Percentiles rank a stretch among this genome's conserved stretches.
These are phyloP conservation scores for Chaetomiaceae sp. DNA, from an alignment of 2,329 filamentous ascomycete genomes.

Conservation along the genomic window DNA sequence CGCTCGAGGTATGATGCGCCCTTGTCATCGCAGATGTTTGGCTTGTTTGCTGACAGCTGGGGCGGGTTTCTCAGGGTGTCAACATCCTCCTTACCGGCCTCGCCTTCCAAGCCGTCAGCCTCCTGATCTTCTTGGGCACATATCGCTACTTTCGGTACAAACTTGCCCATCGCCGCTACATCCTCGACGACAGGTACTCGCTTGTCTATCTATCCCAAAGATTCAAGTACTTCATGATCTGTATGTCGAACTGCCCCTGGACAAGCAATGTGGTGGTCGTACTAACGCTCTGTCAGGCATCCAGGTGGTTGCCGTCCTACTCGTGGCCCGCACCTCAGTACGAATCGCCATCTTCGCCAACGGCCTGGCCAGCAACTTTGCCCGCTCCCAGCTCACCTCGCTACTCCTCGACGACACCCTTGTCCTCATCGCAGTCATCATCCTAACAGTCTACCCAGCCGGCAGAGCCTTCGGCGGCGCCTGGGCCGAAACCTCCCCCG, in stretches of 20 bases:
- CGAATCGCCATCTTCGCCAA: slow-evolving; percentile 38
- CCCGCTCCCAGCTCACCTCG: slow-evolving; percentile 37
- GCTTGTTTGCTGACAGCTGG: slow-evolving; percentile 7
- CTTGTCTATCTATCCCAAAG: slow-evolving; percentile 38
- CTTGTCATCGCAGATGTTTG: background rate
- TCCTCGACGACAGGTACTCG: slow-evolving; percentile 37
- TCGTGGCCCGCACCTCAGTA: slow-evolving; percentile 40
- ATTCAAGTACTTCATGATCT: slow-evolving; percentile 43
- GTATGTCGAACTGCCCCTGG: slow-evolving; percentile 32
- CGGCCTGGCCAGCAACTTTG: slow-evolving; percentile 34
- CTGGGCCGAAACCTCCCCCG: slow-evolving; percentile 39
- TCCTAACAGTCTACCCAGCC: slow-evolving; percentile 37
- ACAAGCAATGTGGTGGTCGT: background rate
- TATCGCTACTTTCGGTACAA: slow-evolving; percentile 40
- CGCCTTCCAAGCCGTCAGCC: slow-evolving; percentile 39
- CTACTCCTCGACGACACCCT: slow-evolving; percentile 40
- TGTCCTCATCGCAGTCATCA: slow-evolving; percentile 35
- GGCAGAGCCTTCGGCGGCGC: slow-evolving; percentile 38
- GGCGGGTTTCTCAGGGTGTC: slow-evolving; percentile 33
- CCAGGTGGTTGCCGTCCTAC: slow-evolving; percentile 35
- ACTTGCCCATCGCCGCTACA: slow-evolving; percentile 35
- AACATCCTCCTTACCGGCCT: slow-evolving; percentile 43
- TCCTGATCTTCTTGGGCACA: slow-evolving; percentile 37
- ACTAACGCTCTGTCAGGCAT: slow-evolving; percentile 29
- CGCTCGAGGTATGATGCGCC: slow-evolving; percentile 33